Evolutionary conservation across 805 yeast genomes (phyloP), one percentile per base, ranked within the genome.

Genomic region (Nakazawaea peltata): DNA sequence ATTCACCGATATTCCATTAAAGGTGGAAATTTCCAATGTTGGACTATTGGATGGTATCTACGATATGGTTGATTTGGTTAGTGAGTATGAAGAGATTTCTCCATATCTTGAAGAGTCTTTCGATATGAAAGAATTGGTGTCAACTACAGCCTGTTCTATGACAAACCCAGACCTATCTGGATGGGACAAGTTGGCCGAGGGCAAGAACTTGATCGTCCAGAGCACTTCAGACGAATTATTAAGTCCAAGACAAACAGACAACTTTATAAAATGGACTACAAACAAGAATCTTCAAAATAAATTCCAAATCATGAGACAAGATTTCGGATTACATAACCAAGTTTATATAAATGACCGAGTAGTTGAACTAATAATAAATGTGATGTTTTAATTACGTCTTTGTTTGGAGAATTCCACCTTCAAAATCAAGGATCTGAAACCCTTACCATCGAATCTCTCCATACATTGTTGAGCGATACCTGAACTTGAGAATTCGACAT

Each of bases 391-490:
- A 14, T 34, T 28, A 33, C 36, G 27, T 39, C 56, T 54, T 43
- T 65, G 74, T 53, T 69, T 74, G 25, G 78, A 71, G 72, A 74
- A 73, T 44, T 73, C 81, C 43, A 74, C 71, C 46, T 65, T 69
- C 60, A 82, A 68, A 56, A 90, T 87, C 74, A 90, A 70, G 52
- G 80, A 82, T 73, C 81, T 83, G 72, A 81, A 82, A 71, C 97
- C 95, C 67, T 77, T 81, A 52, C 97, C 96, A 58, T 92, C 71
- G 61, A 87, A 71, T 43, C 56, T 56, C 43, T 81, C 77, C 61
- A 81, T 66, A 34, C 96, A 97, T 45, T 56, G 59, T 61, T 82
- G 79, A 29, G 97, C 98, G 47, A 63, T 65, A 39, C 60, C 57
- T 53, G 76, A 76, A 38, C 77, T 70, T 41, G 70, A 74, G 57